Conservation (phyloP, 1,284 basidiomycete genomes). For the Trametes polyzona region DNA sequence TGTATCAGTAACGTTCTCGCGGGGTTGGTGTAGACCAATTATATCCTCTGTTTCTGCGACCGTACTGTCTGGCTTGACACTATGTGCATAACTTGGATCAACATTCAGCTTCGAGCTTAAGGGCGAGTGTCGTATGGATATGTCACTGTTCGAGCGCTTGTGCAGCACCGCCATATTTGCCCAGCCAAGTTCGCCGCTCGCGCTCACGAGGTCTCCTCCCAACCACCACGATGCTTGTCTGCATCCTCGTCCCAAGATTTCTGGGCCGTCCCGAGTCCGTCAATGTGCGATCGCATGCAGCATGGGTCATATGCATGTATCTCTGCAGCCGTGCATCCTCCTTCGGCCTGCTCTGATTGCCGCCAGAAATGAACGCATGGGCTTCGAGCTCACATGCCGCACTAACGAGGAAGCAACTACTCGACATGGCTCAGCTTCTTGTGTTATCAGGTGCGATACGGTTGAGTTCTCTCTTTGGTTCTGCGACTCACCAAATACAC, state of each 20-base stretch:
- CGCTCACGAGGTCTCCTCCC: not conserved
- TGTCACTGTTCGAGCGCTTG: too few relatives aligned
- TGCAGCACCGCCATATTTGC: not conserved
- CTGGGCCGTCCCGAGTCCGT: too few relatives aligned
- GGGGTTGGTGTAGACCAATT: not conserved
- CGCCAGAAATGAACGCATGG: constrained; percentile 11
- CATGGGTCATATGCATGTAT: not conserved
- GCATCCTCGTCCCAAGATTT: not conserved
- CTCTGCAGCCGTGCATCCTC: not conserved
- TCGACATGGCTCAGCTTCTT: not conserved
- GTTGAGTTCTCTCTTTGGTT: not conserved
- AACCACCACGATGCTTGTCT: not conserved
- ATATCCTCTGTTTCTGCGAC: not conserved
- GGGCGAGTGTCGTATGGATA: too few relatives aligned
- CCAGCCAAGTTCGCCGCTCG: too few relatives aligned
- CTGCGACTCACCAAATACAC: not conserved
- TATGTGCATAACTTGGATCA: too few relatives aligned
- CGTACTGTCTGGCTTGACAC: too few relatives aligned
- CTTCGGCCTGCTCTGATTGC: constrained; percentile 6
- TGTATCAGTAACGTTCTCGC: not conserved
- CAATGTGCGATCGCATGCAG: not conserved
- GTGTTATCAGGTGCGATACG: constrained; percentile 15
- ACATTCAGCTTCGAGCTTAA: too few relatives aligned
- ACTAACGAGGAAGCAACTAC: constrained; percentile 4
- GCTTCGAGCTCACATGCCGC: constrained; percentile 13